Conservation (phyloP, 2,329 filamentous ascomycete genomes). For the Penicillium sp. region DNA sequence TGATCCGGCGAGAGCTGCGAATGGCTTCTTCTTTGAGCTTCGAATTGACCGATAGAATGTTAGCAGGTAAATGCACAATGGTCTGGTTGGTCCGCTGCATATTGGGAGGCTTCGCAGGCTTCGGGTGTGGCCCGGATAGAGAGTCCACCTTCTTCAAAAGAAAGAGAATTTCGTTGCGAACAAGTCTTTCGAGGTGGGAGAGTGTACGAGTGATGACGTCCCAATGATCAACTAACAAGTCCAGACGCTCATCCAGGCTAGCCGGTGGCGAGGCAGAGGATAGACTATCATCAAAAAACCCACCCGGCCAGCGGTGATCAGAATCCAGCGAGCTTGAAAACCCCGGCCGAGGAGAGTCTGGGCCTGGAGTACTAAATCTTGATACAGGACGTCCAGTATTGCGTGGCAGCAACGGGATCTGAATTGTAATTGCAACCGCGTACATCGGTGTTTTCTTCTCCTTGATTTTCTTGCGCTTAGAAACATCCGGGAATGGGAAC, state of each 20-base stretch:
- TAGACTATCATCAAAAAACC: slow-evolving; percentile 40
- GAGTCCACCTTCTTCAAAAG: slow-evolving; percentile 50
- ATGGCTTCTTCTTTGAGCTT: slow-evolving; percentile 49
- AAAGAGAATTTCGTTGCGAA: slow-evolving; percentile 51
- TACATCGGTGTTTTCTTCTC: slow-evolving; percentile 58
- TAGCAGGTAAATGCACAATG: slow-evolving; percentile 49
- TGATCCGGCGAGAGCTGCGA: slow-evolving; percentile 50
- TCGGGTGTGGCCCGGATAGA: slow-evolving; percentile 39
- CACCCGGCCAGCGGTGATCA: slow-evolving; percentile 38
- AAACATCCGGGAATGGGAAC: slow-evolving; percentile 39
- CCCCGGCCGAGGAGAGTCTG: slow-evolving; percentile 31
- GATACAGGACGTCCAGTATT: slow-evolving; percentile 36
- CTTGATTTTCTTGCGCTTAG: slow-evolving; percentile 47
- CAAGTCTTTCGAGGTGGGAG: slow-evolving; percentile 52
- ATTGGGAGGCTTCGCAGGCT: slow-evolving; percentile 45
- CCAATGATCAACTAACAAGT: slow-evolving; percentile 57
- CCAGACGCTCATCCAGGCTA: slow-evolving; percentile 53
- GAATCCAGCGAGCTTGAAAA: slow-evolving; percentile 45
- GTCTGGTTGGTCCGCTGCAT: slow-evolving; percentile 50
- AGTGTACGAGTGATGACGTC: slow-evolving; percentile 57
- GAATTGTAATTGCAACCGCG: slow-evolving; percentile 56
- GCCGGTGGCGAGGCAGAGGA: slow-evolving; percentile 48
- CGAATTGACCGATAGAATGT: slow-evolving; percentile 46
- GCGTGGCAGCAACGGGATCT: slow-evolving; percentile 47
- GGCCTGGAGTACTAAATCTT: slow-evolving; percentile 33